Evolutionary conservation across 768 basidiomycete genomes (phyloP), one percentile per base, ranked within the genome.

Genomic region (Lentinula detonsa): DNA sequence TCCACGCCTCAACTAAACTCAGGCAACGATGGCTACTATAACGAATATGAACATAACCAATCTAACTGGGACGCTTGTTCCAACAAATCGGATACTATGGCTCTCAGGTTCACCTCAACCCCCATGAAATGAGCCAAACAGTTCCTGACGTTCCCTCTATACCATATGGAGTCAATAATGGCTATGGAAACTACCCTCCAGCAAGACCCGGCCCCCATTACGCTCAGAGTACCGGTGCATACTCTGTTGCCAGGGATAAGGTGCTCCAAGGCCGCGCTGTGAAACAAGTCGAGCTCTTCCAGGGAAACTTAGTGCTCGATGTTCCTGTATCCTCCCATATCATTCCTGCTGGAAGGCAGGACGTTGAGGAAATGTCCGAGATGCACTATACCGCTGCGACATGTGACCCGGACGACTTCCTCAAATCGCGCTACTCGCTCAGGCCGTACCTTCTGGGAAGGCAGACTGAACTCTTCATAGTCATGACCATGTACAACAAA

Each of bases 401-500:
- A 1, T 93, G 91, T 68, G 93, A 94, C 72, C 93, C 92, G 5
- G 91, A 95, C 68, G 86, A 93, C 52, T 95, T 94, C 73, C 86
- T 90, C 84, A 72, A 81, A 33, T 84, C 79, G 50, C 85, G 86
- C 63, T 93, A 91, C 71, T 85, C 90, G 5, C 81, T 95, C 23
- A 79, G 93, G 23, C 93, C 85, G 4, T 94, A 87, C 72, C 80
- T 94, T 1, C 83, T 84, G 66, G 85, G 85, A 60, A 87, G 94
- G 58, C 81, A 87, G 57, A 96, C 94, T 8, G 95, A 96, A 73
- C 80, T 97, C 13, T 95, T 96, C 75, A 92, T 97, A 66, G 93
- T 95, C 45, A 91, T 96, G 86, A 96, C 94, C 48, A 95, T 96
- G 93, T 92, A 92, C 72, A 95, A 95, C 71, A 93, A 97, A 75